These are phyloP conservation scores for Brassica incana DNA, from an alignment of 345 rosid species.

Conservation along the genomic window DNA sequence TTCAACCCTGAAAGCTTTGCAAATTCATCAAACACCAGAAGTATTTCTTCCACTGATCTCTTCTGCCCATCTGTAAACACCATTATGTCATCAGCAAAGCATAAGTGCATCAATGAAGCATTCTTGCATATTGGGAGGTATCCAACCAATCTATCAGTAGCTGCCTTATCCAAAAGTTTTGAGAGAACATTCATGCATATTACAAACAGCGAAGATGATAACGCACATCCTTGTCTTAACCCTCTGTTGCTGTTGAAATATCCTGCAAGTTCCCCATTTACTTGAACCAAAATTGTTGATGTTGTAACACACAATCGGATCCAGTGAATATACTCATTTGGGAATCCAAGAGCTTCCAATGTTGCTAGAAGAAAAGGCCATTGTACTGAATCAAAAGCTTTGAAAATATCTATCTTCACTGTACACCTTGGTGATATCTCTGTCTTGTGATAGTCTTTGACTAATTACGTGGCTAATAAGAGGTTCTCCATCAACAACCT, in stretches of 20 bases:
- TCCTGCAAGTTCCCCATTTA: too few relatives aligned
- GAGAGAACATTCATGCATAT: neutral
- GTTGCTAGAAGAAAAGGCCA: too few relatives aligned
- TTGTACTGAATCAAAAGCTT: too few relatives aligned
- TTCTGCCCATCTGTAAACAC: neutral
- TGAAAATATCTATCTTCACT: too few relatives aligned
- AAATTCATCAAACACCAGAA: neutral
- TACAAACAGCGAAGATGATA: neutral
- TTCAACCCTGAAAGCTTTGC: neutral
- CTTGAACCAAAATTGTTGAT: too few relatives aligned
- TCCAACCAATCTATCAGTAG: neutral
- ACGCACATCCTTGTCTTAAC: too few relatives aligned
- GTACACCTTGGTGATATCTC: too few relatives aligned
- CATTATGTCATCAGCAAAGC: neutral
- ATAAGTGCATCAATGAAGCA: neutral
- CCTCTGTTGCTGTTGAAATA: too few relatives aligned
- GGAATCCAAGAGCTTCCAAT: too few relatives aligned
- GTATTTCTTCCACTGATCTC: neutral
- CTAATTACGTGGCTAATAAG: neutral
- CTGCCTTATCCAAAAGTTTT: neutral
- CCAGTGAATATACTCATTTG: too few relatives aligned
- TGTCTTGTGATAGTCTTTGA: neutral
- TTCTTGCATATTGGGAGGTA: neutral
- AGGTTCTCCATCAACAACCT: neutral
- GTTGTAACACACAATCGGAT: too few relatives aligned